Evolutionary conservation across 106 monocot genomes (phyloP).

Genomic region (Allium fistulosum): DNA sequence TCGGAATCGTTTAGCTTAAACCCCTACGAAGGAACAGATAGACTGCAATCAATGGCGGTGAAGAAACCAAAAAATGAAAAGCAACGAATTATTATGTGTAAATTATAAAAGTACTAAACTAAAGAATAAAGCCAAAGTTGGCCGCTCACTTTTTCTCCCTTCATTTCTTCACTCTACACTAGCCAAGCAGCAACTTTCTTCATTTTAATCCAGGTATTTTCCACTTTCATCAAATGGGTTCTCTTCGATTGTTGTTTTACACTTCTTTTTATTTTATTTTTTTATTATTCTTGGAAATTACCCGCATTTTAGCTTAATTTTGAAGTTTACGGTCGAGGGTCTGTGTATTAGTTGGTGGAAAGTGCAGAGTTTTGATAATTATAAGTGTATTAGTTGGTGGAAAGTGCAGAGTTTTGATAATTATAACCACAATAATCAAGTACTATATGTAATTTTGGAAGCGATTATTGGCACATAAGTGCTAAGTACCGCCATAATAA

Average conservation of each 20-base stretch:
- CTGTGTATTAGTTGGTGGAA: neutral
- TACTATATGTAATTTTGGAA: neutral
- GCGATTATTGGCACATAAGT: neutral
- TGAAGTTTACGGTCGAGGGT: neutral
- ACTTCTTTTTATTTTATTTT: neutral
- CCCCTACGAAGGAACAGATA: neutral
- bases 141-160: constrained; percentile 3
- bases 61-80: constrained; percentile 1
- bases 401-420: neutral
- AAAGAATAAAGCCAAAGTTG: constrained; percentile 2
- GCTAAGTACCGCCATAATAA: neutral
- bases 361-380: neutral
- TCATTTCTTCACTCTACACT: neutral
- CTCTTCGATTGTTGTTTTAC: neutral
- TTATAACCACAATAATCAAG: neutral
- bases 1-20: constrained; percentile 1
- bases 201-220: constrained; percentile 8
- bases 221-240: neutral
- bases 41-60: neutral
- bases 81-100: neutral
- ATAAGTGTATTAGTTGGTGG: neutral
- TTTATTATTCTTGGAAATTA: neutral
- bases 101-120: neutral
- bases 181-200: neutral
- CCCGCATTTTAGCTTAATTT: neutral